A percentile compares a stretch with the other conserved stretches of the same genome.
Conservation (phyloP, 1,284 basidiomycete species). For the Ceratobasidium theobromae region DNA sequence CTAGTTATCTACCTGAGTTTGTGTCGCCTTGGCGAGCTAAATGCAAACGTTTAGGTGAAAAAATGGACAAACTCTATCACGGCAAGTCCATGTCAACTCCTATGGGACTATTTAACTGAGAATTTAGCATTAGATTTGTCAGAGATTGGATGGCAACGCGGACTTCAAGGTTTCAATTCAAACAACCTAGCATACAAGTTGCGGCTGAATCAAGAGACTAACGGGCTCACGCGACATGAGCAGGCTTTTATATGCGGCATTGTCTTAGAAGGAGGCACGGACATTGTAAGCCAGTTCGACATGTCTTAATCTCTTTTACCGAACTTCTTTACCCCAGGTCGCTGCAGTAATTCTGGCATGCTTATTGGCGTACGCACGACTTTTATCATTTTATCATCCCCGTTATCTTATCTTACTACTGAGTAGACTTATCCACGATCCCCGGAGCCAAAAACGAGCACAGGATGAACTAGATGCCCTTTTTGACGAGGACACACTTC, state of each 20-base stretch:
- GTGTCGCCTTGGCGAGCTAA: not conserved
- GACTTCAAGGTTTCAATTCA: not conserved
- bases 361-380: constrained; percentile 1
- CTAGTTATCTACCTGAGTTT: constrained; percentile 19
- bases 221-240: not conserved
- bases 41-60: not conserved
- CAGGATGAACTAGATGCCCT: constrained; percentile 5
- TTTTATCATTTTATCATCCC: not conserved
- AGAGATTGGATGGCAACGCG: constrained; percentile 5
- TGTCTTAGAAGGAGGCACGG: constrained; percentile 11
- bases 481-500: constrained; percentile 10
- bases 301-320: not conserved
- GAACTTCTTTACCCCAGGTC: not conserved
- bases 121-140: constrained; percentile 2
- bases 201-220: not conserved
- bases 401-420: not conserved
- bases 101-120: too few species aligned
- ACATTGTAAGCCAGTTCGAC: not conserved
- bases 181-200: constrained; percentile 12
- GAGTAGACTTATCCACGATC: not conserved
- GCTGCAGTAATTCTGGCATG: not conserved
- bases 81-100: too few species aligned
- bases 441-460: not conserved
- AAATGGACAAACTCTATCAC: too few species aligned
- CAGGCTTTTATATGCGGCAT: not conserved